A percentile compares a stretch with the other conserved stretches of the same genome.
Evolutionary conservation across 257 asterid genomes (phyloP).

Genomic region (Cordia subcordata): DNA sequence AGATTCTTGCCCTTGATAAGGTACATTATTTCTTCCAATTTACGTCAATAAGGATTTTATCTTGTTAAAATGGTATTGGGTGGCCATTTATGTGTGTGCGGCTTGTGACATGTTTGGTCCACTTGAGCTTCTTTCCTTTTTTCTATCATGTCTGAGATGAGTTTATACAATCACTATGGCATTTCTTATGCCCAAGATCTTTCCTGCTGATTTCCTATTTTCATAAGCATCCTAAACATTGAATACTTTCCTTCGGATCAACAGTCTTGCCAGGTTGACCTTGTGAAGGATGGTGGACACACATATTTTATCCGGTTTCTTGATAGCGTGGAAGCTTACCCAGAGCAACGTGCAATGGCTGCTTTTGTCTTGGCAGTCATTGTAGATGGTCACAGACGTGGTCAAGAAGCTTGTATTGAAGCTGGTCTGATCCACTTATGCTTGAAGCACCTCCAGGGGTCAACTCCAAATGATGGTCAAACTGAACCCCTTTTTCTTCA

Average conservation of each 20-base stretch:
- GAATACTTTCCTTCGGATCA: constrained; percentile 16
- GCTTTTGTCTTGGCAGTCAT: constrained; percentile 97
- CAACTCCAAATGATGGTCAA: constrained; percentile 73
- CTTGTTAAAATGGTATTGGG: background rate
- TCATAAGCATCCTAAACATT: background rate
- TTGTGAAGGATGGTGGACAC: constrained; percentile 96
- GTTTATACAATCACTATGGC: background rate
- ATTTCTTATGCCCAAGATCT: background rate
- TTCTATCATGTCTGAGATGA: background rate
- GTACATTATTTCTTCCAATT: constrained; percentile 23
- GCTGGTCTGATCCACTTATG: constrained; percentile 74
- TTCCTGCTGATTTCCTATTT: background rate
- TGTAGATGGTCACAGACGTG: constrained; percentile 93
- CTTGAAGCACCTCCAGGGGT: constrained; percentile 80
- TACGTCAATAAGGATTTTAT: background rate
- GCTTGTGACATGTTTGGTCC: background rate
- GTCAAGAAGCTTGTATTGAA: constrained; percentile 92
- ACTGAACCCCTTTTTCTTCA: constrained; percentile 90
- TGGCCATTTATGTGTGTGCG: background rate
- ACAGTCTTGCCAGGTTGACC: constrained; percentile 98
- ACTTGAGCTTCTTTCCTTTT: background rate
- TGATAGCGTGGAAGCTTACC: constrained; percentile 91
- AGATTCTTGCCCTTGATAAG: constrained; percentile 96
- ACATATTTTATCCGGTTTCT: constrained; percentile 85
- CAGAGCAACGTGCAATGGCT: constrained; percentile 99